Percentiles rank a stretch among this genome's conserved stretches.
phyloP scores from a whole-genome alignment of 2,329 filamentous ascomycete genomes.

The Calonectria multiphialidica region DNA sequence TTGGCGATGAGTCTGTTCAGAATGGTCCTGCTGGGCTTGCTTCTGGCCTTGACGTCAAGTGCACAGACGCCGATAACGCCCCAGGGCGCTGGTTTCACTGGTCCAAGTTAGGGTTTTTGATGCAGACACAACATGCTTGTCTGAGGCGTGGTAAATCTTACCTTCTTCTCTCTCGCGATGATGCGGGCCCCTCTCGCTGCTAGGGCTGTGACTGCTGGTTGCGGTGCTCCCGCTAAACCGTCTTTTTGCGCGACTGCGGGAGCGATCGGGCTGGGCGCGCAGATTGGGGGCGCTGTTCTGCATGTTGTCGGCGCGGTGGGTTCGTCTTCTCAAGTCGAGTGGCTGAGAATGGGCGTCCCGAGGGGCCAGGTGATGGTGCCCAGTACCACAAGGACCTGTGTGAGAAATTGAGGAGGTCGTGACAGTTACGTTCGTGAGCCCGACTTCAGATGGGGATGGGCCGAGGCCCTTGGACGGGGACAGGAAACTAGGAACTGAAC shows the following conservation, averaged over 20 bases:
- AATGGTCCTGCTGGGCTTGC: conserved; percentile 97
- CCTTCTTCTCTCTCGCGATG: conserved; percentile 70
- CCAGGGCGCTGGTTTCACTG: conserved; percentile 68
- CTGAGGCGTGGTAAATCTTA: conserved; percentile 38
- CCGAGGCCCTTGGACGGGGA: conserved; percentile 56
- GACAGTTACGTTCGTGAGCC: conserved; percentile 64
- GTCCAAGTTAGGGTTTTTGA: conserved; percentile 43
- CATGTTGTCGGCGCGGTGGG: conserved; percentile 51
- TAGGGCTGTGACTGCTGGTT: conserved; percentile 85
- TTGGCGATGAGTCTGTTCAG: conserved; percentile 91
- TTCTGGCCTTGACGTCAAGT: conserved; percentile 93
- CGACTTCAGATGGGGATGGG: conserved; percentile 62
- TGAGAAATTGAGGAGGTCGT: conserved; percentile 63
- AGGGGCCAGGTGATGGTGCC: conserved; percentile 60
- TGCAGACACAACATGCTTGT: not conserved
- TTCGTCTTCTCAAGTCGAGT: conserved; percentile 61
- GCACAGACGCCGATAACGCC: conserved; percentile 93
- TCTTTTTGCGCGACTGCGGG: conserved; percentile 77
- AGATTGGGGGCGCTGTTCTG: conserved; percentile 48
- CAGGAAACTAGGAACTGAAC: conserved; percentile 61
- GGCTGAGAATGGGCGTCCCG: conserved; percentile 55
- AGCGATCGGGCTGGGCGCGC: conserved; percentile 65
- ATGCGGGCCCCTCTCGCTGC: conserved; percentile 72
- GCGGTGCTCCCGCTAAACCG: conserved; percentile 85
- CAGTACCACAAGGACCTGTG: conserved; percentile 54